Conservation (phyloP, 768 basidiomycete species). For the Boletus subcaerulescens region DNA sequence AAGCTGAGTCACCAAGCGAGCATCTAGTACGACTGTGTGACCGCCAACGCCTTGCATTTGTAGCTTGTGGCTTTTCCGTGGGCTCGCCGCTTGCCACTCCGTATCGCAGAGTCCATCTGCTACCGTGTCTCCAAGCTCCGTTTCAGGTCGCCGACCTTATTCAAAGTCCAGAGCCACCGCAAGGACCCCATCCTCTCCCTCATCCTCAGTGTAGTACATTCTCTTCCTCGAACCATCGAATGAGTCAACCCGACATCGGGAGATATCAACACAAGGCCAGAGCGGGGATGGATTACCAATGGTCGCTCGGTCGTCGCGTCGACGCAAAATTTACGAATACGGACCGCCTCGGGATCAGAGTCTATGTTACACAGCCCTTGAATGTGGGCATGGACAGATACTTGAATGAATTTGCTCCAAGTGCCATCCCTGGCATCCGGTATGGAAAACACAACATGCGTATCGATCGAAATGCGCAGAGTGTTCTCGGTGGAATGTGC, state of each 20-base stretch:
- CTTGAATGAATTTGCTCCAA: neutral
- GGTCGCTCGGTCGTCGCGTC: neutral
- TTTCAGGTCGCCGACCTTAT: too few relatives aligned
- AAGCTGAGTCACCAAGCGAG: too few relatives aligned
- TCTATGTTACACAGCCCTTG: neutral
- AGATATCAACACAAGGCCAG: neutral
- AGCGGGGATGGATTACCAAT: neutral
- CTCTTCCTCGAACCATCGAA: neutral
- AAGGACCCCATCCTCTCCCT: too few relatives aligned
- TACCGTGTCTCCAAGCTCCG: too few relatives aligned
- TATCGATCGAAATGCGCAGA: neutral
- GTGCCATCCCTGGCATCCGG: too few relatives aligned
- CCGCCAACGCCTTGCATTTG: too few relatives aligned
- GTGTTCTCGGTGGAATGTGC: neutral
- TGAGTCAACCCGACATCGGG: neutral
- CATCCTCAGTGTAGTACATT: neutral
- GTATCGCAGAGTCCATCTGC: too few relatives aligned
- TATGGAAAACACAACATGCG: neutral
- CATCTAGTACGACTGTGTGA: too few relatives aligned
- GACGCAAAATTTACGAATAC: neutral
- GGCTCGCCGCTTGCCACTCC: too few relatives aligned
- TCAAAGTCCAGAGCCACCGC: too few relatives aligned
- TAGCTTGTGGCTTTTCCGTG: too few relatives aligned
- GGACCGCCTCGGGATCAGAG: neutral
- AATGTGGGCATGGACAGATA: neutral